Evolutionary conservation across 1,139 yeast genomes (phyloP), one percentile per base, ranked within the genome.

Genomic region (Diutina sp.): DNA sequence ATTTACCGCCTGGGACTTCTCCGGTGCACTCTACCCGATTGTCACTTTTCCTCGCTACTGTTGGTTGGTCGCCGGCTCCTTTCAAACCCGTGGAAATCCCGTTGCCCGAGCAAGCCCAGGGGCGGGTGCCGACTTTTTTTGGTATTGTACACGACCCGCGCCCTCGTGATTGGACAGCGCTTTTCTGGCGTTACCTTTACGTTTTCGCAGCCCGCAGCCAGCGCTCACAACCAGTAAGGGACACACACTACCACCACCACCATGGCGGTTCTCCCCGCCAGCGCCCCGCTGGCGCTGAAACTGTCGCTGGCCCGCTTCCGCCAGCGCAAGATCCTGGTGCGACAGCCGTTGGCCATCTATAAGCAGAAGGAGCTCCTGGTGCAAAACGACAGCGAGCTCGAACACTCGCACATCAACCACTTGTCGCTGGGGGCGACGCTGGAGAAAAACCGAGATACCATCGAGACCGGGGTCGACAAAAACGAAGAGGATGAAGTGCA

Each of bases 381-480:
- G 58, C 95, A 96, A 1, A 86, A 87, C 61, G 67, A 67, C 51
- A 72, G 68, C 64, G 79, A 76, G 57, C 65, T 76, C 57, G 80
- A 76, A 60, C 79, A 77, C 14, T 71, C 76, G 59, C 80, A 76
- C 59, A 68, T 76, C 29, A 73, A 75, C 62, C 80, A 76, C 62
- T 65, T 76, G 46, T 73, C 66, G 60, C 81, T 80, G 59, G 64
- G 55, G 18, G 59, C 58, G 21, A 7, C 44, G n/a, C 85, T 83
- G 57, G 86, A 83, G 59, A 82, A 79, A 64, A 96, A 88, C 66
- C 82, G 98, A 56, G 97, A 91, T 61, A 71, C 89, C 35, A 83
- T 93, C 55, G 99, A 93, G 65, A 93, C 99, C 6, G 99, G 99
- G 70, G 99, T 93, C 55, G 99, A 93, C 68, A 93, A 95, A 68